Conservation (phyloP, 225 moss, liverwort and hornwort species). For the Anthoceros angustus region DNA sequence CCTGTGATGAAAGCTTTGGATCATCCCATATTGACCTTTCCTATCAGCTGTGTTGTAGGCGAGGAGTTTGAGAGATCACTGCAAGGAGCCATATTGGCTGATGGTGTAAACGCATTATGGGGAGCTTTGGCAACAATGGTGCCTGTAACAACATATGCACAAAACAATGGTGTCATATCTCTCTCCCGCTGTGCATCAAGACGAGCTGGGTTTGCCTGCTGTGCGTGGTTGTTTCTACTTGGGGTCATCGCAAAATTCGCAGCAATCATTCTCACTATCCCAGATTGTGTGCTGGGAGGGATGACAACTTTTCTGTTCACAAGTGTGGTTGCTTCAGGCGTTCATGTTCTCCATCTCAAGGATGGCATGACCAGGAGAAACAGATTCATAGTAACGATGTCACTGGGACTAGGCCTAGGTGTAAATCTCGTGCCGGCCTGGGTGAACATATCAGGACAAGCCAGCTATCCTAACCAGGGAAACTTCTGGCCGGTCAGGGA, state of each 20-base stretch:
- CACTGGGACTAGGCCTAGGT: conserved; percentile 69
- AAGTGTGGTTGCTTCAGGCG: conserved; percentile 64
- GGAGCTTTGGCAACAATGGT: conserved; percentile 52
- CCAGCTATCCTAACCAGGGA: conserved; percentile 45
- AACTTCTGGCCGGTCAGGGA: conserved; percentile 66
- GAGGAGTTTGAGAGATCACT: conserved; percentile 43
- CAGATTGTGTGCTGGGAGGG: conserved; percentile 71
- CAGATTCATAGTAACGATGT: conserved; percentile 67
- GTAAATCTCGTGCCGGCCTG: conserved; percentile 66
- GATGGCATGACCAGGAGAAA: conserved; percentile 43
- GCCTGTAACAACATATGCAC: conserved; percentile 81
- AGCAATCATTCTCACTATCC: conserved; percentile 65
- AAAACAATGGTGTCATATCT: conserved; percentile 89
- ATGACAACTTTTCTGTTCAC: conserved; percentile 91
- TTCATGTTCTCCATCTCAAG: conserved; percentile 46
- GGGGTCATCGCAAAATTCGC: conserved; percentile 69
- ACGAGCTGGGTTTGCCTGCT: conserved; percentile 67
- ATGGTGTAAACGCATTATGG: conserved; percentile 63
- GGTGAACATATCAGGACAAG: conserved; percentile 65
- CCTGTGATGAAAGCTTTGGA: too few relatives aligned
- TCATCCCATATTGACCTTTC: background rate
- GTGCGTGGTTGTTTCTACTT: conserved; percentile 53
- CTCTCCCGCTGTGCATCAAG: conserved; percentile 79
- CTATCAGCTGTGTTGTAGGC: conserved; percentile 12
- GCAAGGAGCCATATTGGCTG: conserved; percentile 67